These are phyloP conservation scores for Alopecurus myosuroides DNA, from an alignment of 176 grass and related monocot genomes.

Conservation along the genomic window DNA sequence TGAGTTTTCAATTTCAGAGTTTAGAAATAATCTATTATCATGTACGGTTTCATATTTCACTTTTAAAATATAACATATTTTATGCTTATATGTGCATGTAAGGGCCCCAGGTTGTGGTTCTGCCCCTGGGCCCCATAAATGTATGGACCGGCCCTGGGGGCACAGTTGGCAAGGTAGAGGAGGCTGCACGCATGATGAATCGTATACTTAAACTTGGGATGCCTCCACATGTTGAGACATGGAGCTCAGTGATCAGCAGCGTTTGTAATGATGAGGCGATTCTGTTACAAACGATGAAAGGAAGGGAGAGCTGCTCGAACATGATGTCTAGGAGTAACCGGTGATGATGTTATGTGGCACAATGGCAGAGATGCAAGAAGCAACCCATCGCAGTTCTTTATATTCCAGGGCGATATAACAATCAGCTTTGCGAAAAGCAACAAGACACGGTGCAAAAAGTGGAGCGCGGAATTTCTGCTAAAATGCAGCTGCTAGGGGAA, in stretches of 20 bases:
- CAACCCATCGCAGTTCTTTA: not conserved
- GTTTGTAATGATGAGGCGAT: constrained; percentile 33
- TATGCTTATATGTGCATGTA: too few relatives aligned
- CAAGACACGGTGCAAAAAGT: not conserved
- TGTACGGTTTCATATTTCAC: too few relatives aligned
- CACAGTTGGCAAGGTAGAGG: constrained; percentile 50
- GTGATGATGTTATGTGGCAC: not conserved
- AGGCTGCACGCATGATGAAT: constrained; percentile 44
- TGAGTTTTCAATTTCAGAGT: too few relatives aligned
- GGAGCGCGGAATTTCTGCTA: not conserved
- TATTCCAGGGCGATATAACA: not conserved
- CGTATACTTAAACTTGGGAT: constrained; percentile 55
- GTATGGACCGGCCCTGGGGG: too few relatives aligned
- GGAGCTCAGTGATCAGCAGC: constrained; percentile 49
- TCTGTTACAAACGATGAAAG: constrained; percentile 32
- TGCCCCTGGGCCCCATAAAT: too few relatives aligned
- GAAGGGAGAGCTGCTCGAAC: not conserved
- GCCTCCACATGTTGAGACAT: constrained; percentile 56
- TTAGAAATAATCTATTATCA: too few relatives aligned
- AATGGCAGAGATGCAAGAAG: not conserved
- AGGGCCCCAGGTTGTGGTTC: too few relatives aligned
- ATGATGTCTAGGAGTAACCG: constrained; percentile 3
- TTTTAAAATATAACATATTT: too few relatives aligned
- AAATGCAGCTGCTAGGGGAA: not conserved
- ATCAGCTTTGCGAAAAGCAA: not conserved